These are phyloP conservation scores for Fusarium burgessii DNA, from an alignment of 2,329 filamentous ascomycete genomes.

Conservation along the genomic window DNA sequence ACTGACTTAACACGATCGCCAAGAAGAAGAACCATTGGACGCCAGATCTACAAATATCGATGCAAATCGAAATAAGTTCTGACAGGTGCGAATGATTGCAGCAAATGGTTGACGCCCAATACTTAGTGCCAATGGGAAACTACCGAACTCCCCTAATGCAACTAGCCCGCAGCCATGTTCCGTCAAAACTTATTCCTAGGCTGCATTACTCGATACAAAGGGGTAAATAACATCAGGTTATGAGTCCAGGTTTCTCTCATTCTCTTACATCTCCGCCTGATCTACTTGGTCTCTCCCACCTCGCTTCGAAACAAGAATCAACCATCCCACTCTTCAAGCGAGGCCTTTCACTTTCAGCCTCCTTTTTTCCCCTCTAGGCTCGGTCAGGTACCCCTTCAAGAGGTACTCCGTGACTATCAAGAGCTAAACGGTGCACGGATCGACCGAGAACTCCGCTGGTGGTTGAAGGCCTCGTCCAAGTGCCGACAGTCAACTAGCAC, in stretches of 20 bases:
- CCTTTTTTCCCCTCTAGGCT: constrained; percentile 28
- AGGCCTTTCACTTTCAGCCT: constrained; percentile 38
- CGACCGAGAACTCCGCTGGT: constrained; percentile 21
- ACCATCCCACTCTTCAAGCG: constrained; percentile 32
- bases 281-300: constrained; percentile 18
- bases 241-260: constrained; percentile 7
- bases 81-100: constrained; percentile 24
- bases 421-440: constrained; percentile 38
- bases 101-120: constrained; percentile 21
- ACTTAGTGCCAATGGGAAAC: constrained; percentile 19
- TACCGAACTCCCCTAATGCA: constrained; percentile 17
- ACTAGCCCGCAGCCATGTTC: constrained; percentile 23
- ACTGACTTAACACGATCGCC: not conserved
- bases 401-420: constrained; percentile 20
- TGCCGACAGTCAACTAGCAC: constrained; percentile 34
- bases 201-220: constrained; percentile 32
- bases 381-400: constrained; percentile 34
- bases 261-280: constrained; percentile 4
- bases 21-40: constrained; percentile 5
- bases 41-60: constrained; percentile 11
- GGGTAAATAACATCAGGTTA: constrained; percentile 20
- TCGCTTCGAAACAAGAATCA: constrained; percentile 25
- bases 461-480: constrained; percentile 30
- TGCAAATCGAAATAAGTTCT: constrained; percentile 19
- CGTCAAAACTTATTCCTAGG: constrained; percentile 17